A percentile compares a stretch with the other conserved stretches of the same genome.
Conservation (phyloP, 2,329 filamentous ascomycete genomes). For the Arachnopeziza araneosa region DNA sequence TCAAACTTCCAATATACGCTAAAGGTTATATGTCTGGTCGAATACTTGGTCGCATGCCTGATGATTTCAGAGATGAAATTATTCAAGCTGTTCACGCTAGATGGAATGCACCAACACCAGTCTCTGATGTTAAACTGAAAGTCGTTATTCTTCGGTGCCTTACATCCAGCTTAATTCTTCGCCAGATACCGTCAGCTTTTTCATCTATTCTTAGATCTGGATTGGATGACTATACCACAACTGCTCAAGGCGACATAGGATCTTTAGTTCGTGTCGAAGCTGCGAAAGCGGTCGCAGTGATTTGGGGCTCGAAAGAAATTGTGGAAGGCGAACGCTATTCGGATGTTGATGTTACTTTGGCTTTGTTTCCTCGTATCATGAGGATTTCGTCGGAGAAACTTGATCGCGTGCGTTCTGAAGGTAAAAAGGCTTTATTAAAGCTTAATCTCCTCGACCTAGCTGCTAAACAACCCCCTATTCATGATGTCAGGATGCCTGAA, state of each 20-base stretch:
- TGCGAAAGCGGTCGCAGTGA: constrained; percentile 56
- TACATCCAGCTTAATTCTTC: constrained; percentile 37
- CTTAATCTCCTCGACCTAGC: background rate
- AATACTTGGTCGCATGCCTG: background rate
- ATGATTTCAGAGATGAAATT: constrained; percentile 14
- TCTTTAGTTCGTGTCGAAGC: constrained; percentile 80
- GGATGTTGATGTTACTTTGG: constrained; percentile 2
- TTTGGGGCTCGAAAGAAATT: constrained; percentile 19
- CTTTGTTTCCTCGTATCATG: constrained; percentile 34
- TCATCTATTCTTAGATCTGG: constrained; percentile 43
- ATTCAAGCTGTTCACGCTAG: constrained; percentile 42
- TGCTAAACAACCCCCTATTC: background rate
- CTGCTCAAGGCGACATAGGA: constrained; percentile 82
- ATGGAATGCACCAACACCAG: constrained; percentile 40
- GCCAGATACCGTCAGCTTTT: constrained; percentile 11
- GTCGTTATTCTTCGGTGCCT: constrained; percentile 52
- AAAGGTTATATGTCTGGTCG: background rate
- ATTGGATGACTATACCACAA: constrained; percentile 86
- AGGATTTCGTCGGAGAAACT: constrained; percentile 81
- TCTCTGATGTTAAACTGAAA: constrained; percentile 46
- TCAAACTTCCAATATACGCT: constrained; percentile 2
- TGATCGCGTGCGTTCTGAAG: constrained; percentile 39
- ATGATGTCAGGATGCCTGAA: background rate
- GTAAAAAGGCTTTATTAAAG: constrained; percentile 1
- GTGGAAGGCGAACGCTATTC: constrained; percentile 4